Evolutionary conservation across 352 stramenopile species (phyloP), one percentile per base, ranked within the genome.

Genomic region (Phytophthora crassamura): DNA sequence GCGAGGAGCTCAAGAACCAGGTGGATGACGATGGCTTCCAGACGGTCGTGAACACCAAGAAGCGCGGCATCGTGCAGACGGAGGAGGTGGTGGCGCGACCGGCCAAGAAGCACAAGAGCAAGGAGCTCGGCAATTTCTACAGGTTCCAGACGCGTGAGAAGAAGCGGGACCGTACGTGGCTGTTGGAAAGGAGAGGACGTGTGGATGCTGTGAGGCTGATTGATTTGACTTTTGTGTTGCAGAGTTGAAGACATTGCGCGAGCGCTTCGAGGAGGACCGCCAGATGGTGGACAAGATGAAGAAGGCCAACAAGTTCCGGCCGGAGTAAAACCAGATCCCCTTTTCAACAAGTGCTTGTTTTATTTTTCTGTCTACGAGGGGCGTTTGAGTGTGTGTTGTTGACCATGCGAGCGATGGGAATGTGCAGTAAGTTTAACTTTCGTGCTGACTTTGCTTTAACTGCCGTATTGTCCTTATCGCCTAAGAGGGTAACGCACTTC

Each of bases 101-200:
- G 2, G 74, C 76, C 7, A 95, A 94, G 83, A 95, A 92, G 60
- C 82, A 91, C 47, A 95, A 95, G 70, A 70, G 69, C 49, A 95
- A 95, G 64, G 84, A 94, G 54, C 60, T 92, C 20, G 58, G 82
- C 22, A 85, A 94, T 63, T 95, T 95, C 49, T 95, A 95, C 63
- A 82, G 85, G 28, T 95, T 95, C 74, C 87, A 95, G 65, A 87
- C 89, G 52, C 80, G 87, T 50, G 87, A 95, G 72, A 91, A 90
- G 68, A 93, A 93, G 63, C 84, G 87, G 72, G 83, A 84, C 43
- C 87, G 86, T 94, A 77, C 66, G 84, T 91, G 40, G 18, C 25
- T 47, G 25, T 18, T 25, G 28, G 16, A 15, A 14, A 43, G 18
- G 10, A 4, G 55, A 18, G 5, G 9, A 39, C 20, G 16, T 32